Evolutionary conservation across 176 grass and related monocot genomes (phyloP).

Genomic region (Bromus sterilis): DNA sequence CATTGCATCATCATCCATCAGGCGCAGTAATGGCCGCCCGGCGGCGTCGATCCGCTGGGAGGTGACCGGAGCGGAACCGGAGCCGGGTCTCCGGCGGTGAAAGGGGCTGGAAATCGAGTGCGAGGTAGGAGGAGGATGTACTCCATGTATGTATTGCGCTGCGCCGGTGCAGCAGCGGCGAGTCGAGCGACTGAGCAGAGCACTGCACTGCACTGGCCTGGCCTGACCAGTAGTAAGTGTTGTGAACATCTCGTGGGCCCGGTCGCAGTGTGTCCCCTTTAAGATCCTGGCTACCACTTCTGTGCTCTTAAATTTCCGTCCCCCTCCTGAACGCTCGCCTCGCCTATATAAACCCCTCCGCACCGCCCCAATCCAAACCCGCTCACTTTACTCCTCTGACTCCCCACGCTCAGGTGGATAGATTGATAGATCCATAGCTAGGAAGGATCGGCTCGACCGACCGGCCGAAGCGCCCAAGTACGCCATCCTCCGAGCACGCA

Average conservation of each 20-base stretch:
- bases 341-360: slow-evolving; percentile 60
- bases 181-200: background rate
- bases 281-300: slow-evolving; percentile 74
- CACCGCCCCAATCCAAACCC: slow-evolving; percentile 18
- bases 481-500: background rate
- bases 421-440: too few species aligned
- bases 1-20: background rate
- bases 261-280: slow-evolving; percentile 51
- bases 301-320: slow-evolving; percentile 61
- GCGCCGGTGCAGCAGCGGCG: background rate
- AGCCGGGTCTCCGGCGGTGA: background rate
- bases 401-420: background rate
- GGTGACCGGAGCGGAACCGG: background rate
- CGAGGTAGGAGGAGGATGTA: too few species aligned
- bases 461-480: too few species aligned
- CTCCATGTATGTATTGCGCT: background rate
- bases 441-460: too few species aligned
- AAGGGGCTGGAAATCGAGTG: background rate
- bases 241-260: slow-evolving; percentile 56
- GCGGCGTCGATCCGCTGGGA: background rate
- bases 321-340: background rate
- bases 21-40: slow-evolving; percentile 7
- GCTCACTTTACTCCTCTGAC: background rate
- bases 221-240: slow-evolving; percentile 36
- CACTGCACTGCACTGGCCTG: background rate